These are phyloP conservation scores for Senna siamea DNA, from an alignment of 306 rosid genomes.

Conservation along the genomic window DNA sequence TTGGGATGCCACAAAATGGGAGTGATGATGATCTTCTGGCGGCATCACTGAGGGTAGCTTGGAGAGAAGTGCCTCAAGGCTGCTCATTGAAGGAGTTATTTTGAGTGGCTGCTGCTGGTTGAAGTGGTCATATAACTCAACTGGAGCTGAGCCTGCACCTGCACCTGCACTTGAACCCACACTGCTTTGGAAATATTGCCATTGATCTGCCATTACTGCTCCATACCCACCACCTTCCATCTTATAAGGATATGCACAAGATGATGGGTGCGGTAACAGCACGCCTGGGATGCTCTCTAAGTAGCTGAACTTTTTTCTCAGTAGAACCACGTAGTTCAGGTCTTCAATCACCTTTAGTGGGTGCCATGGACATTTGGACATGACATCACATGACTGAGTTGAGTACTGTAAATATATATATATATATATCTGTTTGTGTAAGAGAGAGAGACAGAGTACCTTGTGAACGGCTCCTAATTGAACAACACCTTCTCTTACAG, in stretches of 20 bases:
- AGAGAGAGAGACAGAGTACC: conserved; percentile 47
- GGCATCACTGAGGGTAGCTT: conserved; percentile 75
- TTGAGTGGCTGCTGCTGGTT: conserved; percentile 45
- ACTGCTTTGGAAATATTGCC: conserved; percentile 63
- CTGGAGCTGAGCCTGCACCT: no score
- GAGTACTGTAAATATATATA: no score
- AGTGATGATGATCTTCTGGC: conserved; percentile 5
- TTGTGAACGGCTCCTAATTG: conserved; percentile 90
- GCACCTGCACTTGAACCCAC: no score
- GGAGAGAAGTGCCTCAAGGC: conserved; percentile 74
- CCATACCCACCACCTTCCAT: conserved; percentile 46
- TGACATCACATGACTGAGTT: no score
- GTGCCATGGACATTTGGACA: no score
- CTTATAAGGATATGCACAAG: conserved; percentile 44
- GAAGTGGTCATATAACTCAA: conserved; percentile 51
- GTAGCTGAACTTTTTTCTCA: conserved; percentile 87
- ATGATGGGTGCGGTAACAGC: conserved; percentile 75
- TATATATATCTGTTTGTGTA: not conserved
- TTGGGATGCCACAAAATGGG: conserved; percentile 25
- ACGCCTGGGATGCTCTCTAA: conserved; percentile 98
- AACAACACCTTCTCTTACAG: conserved; percentile 96
- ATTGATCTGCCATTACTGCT: conserved; percentile 44
- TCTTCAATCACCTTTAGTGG: conserved; percentile 83
- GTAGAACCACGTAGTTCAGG: conserved; percentile 75
- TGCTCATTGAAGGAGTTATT: conserved; percentile 76